Evolutionary conservation across 495 filamentous ascomycete genomes (phyloP).

Genomic region (Podospora fimiseda): DNA sequence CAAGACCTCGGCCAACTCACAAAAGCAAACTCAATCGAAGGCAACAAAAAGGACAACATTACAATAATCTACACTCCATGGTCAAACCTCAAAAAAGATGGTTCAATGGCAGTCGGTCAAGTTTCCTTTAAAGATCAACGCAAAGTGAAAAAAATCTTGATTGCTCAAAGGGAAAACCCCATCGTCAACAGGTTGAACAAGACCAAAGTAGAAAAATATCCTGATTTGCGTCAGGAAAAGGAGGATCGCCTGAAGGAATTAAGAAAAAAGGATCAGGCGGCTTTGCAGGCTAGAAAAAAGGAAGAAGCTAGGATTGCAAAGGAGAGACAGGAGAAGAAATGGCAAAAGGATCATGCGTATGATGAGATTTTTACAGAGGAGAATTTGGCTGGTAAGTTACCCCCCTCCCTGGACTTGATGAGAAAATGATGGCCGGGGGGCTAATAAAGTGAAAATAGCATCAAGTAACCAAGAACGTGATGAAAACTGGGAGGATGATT

Average conservation of each 20-base stretch:
- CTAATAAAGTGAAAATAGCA: no score
- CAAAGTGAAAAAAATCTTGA: conserved; percentile 75
- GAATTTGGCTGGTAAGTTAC: conserved; percentile 55
- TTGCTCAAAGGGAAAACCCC: conserved; percentile 69
- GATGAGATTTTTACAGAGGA: conserved; percentile 74
- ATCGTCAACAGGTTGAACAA: conserved; percentile 97
- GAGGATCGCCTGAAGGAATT: conserved; percentile 65
- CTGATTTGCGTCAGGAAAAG: conserved; percentile 72
- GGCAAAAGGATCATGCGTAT: conserved; percentile 90
- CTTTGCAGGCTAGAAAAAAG: conserved; percentile 61
- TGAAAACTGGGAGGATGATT: conserved; percentile 62
- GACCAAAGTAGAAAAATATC: conserved; percentile 79
- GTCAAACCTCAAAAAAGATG: conserved; percentile 93
- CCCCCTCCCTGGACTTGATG: no score
- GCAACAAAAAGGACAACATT: conserved; percentile 98
- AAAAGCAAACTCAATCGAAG: conserved; percentile 98
- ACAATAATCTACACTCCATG: conserved; percentile 96
- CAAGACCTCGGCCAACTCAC: conserved; percentile 90
- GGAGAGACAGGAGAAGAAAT: conserved; percentile 81
- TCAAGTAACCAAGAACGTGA: conserved; percentile 63
- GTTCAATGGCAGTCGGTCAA: conserved; percentile 92
- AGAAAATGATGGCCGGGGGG: no score
- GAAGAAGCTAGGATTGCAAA: conserved; percentile 72
- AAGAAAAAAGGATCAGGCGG: conserved; percentile 60
- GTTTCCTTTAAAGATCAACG: conserved; percentile 91